Evolutionary conservation across 495 filamentous ascomycete species (phyloP), one percentile per base, ranked within the genome.

Genomic region (Pseudevernia furfuracea): DNA sequence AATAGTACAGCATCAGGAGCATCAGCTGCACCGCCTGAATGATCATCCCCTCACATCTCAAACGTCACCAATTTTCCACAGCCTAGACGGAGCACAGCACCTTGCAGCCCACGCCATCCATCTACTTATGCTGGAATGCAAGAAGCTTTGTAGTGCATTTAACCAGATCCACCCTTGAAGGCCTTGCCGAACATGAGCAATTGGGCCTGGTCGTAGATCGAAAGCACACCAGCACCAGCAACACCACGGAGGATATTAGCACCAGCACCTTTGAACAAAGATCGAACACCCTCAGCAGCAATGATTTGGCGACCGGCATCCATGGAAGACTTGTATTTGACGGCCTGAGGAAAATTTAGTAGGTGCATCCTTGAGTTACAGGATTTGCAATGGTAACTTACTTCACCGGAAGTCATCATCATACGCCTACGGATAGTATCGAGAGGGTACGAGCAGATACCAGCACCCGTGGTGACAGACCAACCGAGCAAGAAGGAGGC

Each of bases 191-290:
- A 97, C 80, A 98, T 83, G 77, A 98, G 79, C 74, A 98, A 84
- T 88, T 98, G 94, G 78, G 87, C 90, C 84, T 97, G 94, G 79
- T 98, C 94, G 81, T 98, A 98, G 90, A 98, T 96, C 75, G 94
- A 98, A 75, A 98, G 86, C 79, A 98, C 94, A 97, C 94, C 94
- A 82, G 94, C 94, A 91, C 94, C 94, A 76, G 94, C 94, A 74
- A 98, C 94, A 96, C 94, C 94, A 96, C 94, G 94, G 83, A 98
- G 95, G 79, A 98, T 98, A 88, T 98, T 98, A 82, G 94, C 94
- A 90, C 95, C 94, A 74, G 94, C 94, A 90, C 94, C 94, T 90
- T 98, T 98, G 91, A 98, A 98, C 79, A 98, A 92, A 72, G 94
- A 98, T 80, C 83, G 86, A 79, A 91, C 84, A 85, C 94, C 94